Percentiles rank a stretch among this genome's conserved stretches.
phyloP scores from a whole-genome alignment of 1,139 yeast species.

The Suhomyces panamericanus region DNA sequence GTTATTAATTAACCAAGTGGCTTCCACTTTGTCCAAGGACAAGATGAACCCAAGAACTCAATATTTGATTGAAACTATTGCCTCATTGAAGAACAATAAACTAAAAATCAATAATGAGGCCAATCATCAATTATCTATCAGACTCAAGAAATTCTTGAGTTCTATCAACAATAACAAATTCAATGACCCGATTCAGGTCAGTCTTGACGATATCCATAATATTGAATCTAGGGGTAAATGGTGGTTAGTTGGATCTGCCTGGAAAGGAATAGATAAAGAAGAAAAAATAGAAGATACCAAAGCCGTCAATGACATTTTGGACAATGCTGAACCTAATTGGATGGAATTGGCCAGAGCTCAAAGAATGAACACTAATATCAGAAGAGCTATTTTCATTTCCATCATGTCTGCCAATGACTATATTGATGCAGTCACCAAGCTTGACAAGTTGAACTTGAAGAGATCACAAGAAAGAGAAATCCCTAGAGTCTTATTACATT shows the following conservation, averaged over 20 bases:
- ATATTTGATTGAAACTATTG: slow-evolving; percentile 80
- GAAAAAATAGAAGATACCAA: slow-evolving; percentile 26
- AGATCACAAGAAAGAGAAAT: slow-evolving; percentile 86
- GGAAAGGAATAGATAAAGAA: slow-evolving; percentile 62
- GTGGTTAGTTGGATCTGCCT: slow-evolving; percentile 99
- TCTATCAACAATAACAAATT: slow-evolving; percentile 44
- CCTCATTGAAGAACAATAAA: slow-evolving; percentile 84
- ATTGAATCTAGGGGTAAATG: slow-evolving; percentile 86
- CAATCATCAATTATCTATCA: slow-evolving; percentile 48
- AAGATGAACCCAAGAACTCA: slow-evolving; percentile 65
- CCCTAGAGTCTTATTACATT: slow-evolving; percentile 80
- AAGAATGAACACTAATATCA: slow-evolving; percentile 92
- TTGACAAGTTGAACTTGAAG: slow-evolving; percentile 78
- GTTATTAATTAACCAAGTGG: slow-evolving; percentile 47
- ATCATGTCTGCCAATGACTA: slow-evolving; percentile 95
- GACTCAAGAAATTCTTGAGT: slow-evolving; percentile 71
- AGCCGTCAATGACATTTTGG: slow-evolving; percentile 57
- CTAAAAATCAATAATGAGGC: slow-evolving; percentile 54
- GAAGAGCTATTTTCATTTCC: slow-evolving; percentile 90
- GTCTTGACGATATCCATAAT: slow-evolving; percentile 76
- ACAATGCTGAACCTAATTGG: slow-evolving; percentile 83
- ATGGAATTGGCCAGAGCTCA: slow-evolving; percentile 79
- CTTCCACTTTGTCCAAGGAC: slow-evolving; percentile 18
- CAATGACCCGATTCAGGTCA: slow-evolving; percentile 80
- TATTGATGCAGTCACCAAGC: slow-evolving; percentile 78